Evolutionary conservation across 805 yeast genomes (phyloP).

Genomic region (Candida orba): DNA sequence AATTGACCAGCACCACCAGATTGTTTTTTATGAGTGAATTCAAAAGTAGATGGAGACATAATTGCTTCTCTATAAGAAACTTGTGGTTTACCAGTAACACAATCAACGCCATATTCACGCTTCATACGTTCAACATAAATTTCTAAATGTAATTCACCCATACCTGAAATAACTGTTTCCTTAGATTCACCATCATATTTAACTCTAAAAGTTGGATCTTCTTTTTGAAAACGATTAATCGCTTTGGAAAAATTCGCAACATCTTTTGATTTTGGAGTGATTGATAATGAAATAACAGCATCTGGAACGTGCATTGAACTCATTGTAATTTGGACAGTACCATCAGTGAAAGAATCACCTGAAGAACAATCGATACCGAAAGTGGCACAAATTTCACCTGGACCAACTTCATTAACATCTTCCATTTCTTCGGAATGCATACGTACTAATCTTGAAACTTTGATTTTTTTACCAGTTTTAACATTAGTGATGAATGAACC

Average conservation of each 20-base stretch:
- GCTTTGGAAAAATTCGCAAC: constrained; percentile 91
- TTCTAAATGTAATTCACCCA: constrained; percentile 97
- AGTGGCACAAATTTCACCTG: constrained; percentile 99
- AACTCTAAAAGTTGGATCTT: constrained; percentile 97
- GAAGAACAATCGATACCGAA: constrained; percentile 99
- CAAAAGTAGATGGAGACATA: constrained; percentile 64
- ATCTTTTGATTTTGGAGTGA: constrained; percentile 83
- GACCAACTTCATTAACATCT: constrained; percentile 89
- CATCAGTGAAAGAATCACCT: constrained; percentile 95
- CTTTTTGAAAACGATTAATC: constrained; percentile 94
- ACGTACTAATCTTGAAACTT: constrained; percentile 88
- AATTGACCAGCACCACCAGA: constrained; percentile 99
- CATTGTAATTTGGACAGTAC: constrained; percentile 76
- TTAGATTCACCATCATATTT: constrained; percentile 84
- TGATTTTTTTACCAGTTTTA: constrained; percentile 87
- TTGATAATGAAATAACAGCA: constrained; percentile 91
- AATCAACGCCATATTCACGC: constrained; percentile 94
- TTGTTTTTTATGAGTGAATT: constrained; percentile 95
- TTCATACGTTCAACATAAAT: constrained; percentile 97
- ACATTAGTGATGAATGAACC: constrained; percentile 85
- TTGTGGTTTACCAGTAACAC: constrained; percentile 95
- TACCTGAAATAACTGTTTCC: constrained; percentile 92
- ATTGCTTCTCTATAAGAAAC: constrained; percentile 97
- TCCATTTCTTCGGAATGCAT: constrained; percentile 99
- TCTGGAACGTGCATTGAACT: constrained; percentile 98